Base-by-base conservation (phyloP, 2,329 filamentous ascomycete genomes). In the Waltergamsia citrina region DNA sequence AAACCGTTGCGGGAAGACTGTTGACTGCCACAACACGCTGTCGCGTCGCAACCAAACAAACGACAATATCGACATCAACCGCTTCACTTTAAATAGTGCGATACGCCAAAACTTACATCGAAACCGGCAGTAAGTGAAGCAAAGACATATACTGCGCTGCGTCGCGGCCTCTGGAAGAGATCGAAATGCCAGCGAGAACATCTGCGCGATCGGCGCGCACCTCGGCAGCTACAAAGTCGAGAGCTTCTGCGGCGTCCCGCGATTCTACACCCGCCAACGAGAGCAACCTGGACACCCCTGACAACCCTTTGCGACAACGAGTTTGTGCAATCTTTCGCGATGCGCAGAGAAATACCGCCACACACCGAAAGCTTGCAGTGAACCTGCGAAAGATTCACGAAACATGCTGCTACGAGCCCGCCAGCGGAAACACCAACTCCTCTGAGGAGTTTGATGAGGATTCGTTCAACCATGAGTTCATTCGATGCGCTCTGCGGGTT, bases 301-400 rank as follows among this genome's bases (percentile, higher is more conserved):
- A 76, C 30, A 86, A 74, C 38, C 72, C 71, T 12, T 63, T 95
- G 44, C 82, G 88, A 48, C 71, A 69, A 23, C 81, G 84, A 51
- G 69, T 94, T 34, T 82, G 79, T 52, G 60, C 70, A 35, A 70
- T 86, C 32, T 88, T 88, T 51, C 71, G 72, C 43, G 83, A 88
- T 55, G 87, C 90, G 22, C 92, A 98, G 57, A 80, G 81, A 47
- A 93, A 85, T 2, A 93, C 84, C 0, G 86, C 88, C 2, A 85
- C 85, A 3, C 92, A 98, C 54, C 71, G 90, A 39, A 96, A 96
- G 53, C 71, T 94, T 0, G 81, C 83, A 4, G 83, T 95, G 39
- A 87, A 79, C 32, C 63, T 98, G 40, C 78, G 90, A 42, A 95
- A 94, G 59, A 73, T 94, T 28, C 90, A 96, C 50, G 90, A 95